Evolutionary conservation across 2,329 filamentous ascomycete genomes (phyloP).

Genomic region (Myriangium duriaei): DNA sequence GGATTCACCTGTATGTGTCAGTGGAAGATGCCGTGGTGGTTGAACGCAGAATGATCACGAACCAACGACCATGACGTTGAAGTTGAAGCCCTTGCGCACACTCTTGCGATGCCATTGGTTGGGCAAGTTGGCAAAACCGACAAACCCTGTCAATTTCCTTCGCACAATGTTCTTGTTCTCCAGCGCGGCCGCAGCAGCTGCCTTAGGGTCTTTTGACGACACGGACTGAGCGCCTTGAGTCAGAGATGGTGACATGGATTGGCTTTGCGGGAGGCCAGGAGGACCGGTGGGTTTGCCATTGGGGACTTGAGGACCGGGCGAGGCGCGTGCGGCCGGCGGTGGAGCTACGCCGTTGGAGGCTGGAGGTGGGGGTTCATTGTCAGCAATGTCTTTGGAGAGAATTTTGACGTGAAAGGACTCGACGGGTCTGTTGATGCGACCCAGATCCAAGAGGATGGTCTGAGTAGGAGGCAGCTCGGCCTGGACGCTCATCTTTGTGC

Average conservation of each 20-base stretch:
- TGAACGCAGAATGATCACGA: constrained; percentile 44
- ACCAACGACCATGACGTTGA: constrained; percentile 99
- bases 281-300: constrained; percentile 43
- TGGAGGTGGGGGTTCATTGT: constrained; percentile 16
- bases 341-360: constrained; percentile 34
- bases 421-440: constrained; percentile 6
- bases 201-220: constrained; percentile 52
- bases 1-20: constrained; percentile 65
- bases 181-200: constrained; percentile 35
- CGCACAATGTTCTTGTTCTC: constrained; percentile 87
- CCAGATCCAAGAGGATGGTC: constrained; percentile 5
- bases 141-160: constrained; percentile 94
- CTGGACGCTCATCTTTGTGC: constrained; percentile 2
- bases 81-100: constrained; percentile 99
- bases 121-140: constrained; percentile 95
- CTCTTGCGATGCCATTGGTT: constrained; percentile 99
- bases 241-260: constrained; percentile 25
- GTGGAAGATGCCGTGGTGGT: not conserved
- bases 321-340: constrained; percentile 33
- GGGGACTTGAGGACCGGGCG: constrained; percentile 32
- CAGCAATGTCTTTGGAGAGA: constrained; percentile 11
- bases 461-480: constrained; percentile 2
- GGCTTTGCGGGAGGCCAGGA: constrained; percentile 26
- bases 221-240: constrained; percentile 40
- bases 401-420: constrained; percentile 10